Conservation (phyloP, 768 basidiomycete genomes). For the Hygrophorus russula region DNA sequence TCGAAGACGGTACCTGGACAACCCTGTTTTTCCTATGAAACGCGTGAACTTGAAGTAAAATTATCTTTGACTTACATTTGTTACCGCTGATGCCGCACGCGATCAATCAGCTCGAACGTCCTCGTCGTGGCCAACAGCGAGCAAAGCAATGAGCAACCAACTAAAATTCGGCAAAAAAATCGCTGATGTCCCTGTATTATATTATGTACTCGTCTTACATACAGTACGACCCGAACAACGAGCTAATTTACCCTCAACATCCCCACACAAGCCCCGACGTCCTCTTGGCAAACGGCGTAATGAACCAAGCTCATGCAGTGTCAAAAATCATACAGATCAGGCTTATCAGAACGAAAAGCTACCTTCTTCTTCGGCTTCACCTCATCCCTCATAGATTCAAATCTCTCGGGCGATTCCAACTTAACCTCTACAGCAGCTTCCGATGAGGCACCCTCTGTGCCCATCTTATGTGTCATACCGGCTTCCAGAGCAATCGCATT, state of each 20-base stretch:
- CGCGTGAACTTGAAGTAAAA: too few relatives aligned
- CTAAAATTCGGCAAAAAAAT: too few relatives aligned
- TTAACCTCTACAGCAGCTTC: conserved; percentile 27
- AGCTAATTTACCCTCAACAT: too few relatives aligned
- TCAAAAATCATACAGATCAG: conserved; percentile 70
- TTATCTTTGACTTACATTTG: too few relatives aligned
- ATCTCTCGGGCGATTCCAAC: conserved; percentile 21
- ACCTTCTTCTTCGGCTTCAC: conserved; percentile 58
- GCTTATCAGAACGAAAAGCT: conserved; percentile 53
- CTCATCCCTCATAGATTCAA: neutral
- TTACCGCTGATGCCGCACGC: too few relatives aligned
- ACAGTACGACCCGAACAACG: neutral
- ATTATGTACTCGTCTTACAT: neutral
- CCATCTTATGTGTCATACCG: conserved; percentile 1
- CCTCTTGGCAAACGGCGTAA: too few relatives aligned
- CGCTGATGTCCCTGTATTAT: neutral
- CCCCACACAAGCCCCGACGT: too few relatives aligned
- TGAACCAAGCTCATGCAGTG: neutral
- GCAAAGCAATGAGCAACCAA: too few relatives aligned
- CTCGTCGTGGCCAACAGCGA: too few relatives aligned
- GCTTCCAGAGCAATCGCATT: conserved; percentile 10
- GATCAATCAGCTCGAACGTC: too few relatives aligned
- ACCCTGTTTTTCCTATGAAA: too few relatives aligned
- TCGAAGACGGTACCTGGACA: too few relatives aligned
- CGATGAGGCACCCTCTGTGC: conserved; percentile 4